These are phyloP conservation scores for Amylocystis lapponica DNA, from an alignment of 768 basidiomycete genomes.

Conservation along the genomic window DNA sequence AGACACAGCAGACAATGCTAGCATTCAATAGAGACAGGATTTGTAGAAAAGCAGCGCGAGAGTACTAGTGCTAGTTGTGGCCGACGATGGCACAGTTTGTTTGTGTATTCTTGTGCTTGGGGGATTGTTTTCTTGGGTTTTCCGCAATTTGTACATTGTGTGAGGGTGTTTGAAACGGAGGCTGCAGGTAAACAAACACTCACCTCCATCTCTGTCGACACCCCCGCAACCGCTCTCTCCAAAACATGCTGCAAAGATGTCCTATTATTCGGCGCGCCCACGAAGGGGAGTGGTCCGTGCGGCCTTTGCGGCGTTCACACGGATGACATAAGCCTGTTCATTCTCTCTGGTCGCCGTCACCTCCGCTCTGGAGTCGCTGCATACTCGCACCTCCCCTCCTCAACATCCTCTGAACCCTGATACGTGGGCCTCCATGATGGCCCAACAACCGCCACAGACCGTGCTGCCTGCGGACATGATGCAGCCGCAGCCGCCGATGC, in stretches of 20 bases:
- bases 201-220: constrained; percentile 27
- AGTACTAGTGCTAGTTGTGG: no score
- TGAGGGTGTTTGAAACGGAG: constrained; percentile 50
- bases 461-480: constrained; percentile 62
- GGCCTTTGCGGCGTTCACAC: constrained; percentile 18
- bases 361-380: constrained; percentile 16
- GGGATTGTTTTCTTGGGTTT: constrained; percentile 70
- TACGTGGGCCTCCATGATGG: constrained; percentile 31
- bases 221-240: constrained; percentile 10
- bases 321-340: constrained; percentile 23
- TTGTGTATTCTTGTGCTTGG: constrained; percentile 30
- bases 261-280: neutral
- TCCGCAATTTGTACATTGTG: constrained; percentile 68
- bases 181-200: constrained; percentile 34
- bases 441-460: constrained; percentile 38
- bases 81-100: constrained; percentile 27
- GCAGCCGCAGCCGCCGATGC: constrained; percentile 28
- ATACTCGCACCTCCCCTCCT: constrained; percentile 2
- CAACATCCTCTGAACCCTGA: neutral
- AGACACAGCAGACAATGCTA: no score
- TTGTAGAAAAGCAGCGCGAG: no score
- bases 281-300: constrained; percentile 20
- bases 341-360: constrained; percentile 24
- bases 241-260: constrained; percentile 3
- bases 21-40: no score